Base-by-base conservation (phyloP, 2,329 filamentous ascomycete genomes). In the Cladosporium velox region DNA sequence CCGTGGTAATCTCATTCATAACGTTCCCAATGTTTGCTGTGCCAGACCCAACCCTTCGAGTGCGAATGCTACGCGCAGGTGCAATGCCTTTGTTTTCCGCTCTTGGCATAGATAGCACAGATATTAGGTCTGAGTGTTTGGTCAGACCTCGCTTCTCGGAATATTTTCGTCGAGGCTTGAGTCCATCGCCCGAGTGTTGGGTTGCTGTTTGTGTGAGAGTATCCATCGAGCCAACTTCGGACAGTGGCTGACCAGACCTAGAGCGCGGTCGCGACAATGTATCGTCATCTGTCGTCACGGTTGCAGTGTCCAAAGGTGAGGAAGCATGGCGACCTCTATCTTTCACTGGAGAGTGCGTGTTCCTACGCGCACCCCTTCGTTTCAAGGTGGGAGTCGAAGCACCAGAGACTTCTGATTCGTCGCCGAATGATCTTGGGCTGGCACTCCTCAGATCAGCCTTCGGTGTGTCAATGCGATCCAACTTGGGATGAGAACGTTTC, bases 51-150 rank as follows among this genome's bases (percentile, higher is more conserved):
- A 87, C 90, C 67, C 89, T 87, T 71, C 88, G 88, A 32, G 90
- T 90, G 65, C 92, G 88, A 65, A 95, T 86, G 77, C 92, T 96
- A 54, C 91, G 87, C 32, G 90, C 87, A 28, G 92, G 93, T 66
- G 89, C 86, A 67, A 92, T 87, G 74, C 90, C 93, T 74, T 84
- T 88, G 67, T 85, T 86, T 66, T 89, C 85, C 59, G 85, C 84
- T 60, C 78, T 80, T 15, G 90, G 88, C 66, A 92, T 80, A 0
- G 93, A 98, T 10, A 99, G 83, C 2, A 97, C 92, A 0, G 95
- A 98, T 47, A 99, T 92, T 28, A 99, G 84, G 77, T 99, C 95
- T 18, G 93, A 93, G 78, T 98, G 93, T 67, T 91, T 96, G 4
- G 93, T 97, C 47, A 97, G 84, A 67, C 91, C 88, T 69, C 92